These are phyloP conservation scores for Apiotrichum laibachii DNA, from an alignment of 1,284 basidiomycete genomes.

Conservation along the genomic window DNA sequence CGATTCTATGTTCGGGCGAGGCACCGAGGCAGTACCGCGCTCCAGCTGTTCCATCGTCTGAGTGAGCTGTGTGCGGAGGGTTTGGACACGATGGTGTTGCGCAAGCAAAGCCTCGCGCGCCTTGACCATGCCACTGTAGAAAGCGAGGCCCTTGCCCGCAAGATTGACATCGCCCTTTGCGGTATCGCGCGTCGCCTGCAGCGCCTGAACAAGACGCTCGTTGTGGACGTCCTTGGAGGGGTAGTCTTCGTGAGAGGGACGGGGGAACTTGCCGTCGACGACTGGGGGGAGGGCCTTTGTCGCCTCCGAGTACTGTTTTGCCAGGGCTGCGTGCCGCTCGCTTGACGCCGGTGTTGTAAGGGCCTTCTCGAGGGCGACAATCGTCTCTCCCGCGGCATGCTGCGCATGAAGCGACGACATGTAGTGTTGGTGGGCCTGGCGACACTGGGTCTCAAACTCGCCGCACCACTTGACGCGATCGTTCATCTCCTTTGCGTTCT, in stretches of 20 bases:
- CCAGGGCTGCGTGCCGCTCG: conserved; percentile 22
- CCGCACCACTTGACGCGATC: conserved; percentile 30
- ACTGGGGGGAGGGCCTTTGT: conserved; percentile 20
- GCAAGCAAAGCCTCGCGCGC: conserved; percentile 15
- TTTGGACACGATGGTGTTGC: conserved; percentile 12
- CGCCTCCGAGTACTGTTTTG: conserved; percentile 10
- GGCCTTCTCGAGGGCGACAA: conserved; percentile 20
- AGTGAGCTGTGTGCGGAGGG: conserved; percentile 11
- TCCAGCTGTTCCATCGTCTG: conserved; percentile 7
- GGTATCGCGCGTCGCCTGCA: conserved; percentile 11
- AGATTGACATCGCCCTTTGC: conserved; percentile 18
- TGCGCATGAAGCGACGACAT: conserved; percentile 18
- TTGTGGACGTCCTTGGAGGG: conserved; percentile 31
- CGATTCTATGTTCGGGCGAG: conserved; percentile 16
- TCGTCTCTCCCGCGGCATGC: conserved; percentile 14
- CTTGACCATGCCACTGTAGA: conserved; percentile 26
- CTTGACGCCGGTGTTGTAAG: conserved; percentile 26
- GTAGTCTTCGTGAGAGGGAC: conserved; percentile 31
- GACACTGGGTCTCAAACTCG: conserved; percentile 34
- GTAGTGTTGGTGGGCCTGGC: conserved; percentile 30
- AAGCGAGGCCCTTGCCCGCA: conserved; percentile 22
- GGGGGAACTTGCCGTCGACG: conserved; percentile 26
- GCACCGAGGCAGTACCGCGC: conserved; percentile 3
- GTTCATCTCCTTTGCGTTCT: conserved; percentile 23
- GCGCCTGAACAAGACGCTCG: conserved; percentile 9